Percentiles rank a stretch among this genome's conserved stretches.
phyloP scores from a whole-genome alignment of 2,329 filamentous ascomycete genomes.

The Colletotrichum graminicola region DNA sequence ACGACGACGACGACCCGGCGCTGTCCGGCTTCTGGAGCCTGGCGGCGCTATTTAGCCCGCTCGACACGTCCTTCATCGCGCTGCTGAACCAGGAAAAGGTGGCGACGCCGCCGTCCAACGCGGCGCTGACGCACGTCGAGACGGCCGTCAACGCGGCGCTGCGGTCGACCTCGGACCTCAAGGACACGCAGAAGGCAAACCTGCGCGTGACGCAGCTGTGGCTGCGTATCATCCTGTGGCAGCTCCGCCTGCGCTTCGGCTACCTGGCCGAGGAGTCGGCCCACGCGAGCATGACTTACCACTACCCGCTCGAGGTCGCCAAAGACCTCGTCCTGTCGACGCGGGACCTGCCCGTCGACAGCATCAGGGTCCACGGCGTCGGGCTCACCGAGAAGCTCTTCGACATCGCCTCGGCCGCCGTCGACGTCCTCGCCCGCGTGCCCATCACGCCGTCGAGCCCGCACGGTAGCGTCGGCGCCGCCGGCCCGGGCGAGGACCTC shows the following conservation, averaged over 20 bases:
- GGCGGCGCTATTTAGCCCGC: slow-evolving; percentile 55
- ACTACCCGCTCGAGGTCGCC: slow-evolving; percentile 58
- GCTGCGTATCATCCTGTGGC: slow-evolving; percentile 60
- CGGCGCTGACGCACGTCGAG: slow-evolving; percentile 53
- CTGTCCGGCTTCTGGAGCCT: slow-evolving; percentile 56
- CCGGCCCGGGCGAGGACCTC: slow-evolving; percentile 53
- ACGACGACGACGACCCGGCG: slow-evolving; percentile 50
- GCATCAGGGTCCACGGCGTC: slow-evolving; percentile 58
- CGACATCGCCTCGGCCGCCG: slow-evolving; percentile 58
- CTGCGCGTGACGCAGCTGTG: slow-evolving; percentile 59
- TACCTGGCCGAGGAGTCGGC: slow-evolving; percentile 52
- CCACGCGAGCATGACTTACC: slow-evolving; percentile 54
- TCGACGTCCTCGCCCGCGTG: slow-evolving; percentile 59
- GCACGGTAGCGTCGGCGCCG: slow-evolving; percentile 44
- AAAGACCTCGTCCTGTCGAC: slow-evolving; percentile 56
- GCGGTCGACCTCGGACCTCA: slow-evolving; percentile 49
- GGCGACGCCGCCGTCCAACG: slow-evolving; percentile 48
- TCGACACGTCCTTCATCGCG: slow-evolving; percentile 58
- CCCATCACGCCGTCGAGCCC: slow-evolving; percentile 50
- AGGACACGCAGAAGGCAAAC: slow-evolving; percentile 61
- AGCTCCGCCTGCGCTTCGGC: slow-evolving; percentile 57
- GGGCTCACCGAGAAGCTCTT: slow-evolving; percentile 62
- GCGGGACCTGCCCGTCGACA: slow-evolving; percentile 53
- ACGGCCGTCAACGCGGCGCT: slow-evolving; percentile 53
- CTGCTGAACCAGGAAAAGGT: slow-evolving; percentile 55